Evolutionary conservation across 176 grass and related monocot genomes (phyloP).

Genomic region (Eleusine indica): DNA sequence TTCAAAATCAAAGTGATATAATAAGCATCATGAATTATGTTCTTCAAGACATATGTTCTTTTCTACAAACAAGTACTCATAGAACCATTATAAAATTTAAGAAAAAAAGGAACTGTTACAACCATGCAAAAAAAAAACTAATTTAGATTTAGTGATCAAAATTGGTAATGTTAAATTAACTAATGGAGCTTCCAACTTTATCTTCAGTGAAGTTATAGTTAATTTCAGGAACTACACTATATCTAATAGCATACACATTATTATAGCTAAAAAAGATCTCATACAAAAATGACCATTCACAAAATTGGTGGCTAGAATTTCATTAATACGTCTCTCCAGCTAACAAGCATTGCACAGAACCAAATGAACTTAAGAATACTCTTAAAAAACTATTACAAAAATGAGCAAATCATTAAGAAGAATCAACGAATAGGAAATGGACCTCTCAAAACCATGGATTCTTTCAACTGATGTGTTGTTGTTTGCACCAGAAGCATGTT

Average conservation of each 20-base stretch:
- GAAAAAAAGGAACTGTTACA: neutral
- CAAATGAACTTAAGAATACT: slow-evolving; percentile 1
- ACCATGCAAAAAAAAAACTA: neutral
- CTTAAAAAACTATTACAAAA: neutral
- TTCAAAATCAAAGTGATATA: slow-evolving; percentile 2
- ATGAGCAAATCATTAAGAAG: neutral
- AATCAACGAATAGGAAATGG: slow-evolving; percentile 32
- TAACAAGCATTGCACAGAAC: neutral
- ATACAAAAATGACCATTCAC: neutral
- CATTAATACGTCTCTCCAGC: slow-evolving; percentile 38
- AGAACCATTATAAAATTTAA: neutral
- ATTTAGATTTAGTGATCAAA: neutral
- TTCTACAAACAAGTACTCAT: neutral
- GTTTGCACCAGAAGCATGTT: slow-evolving; percentile 52
- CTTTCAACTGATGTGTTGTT: slow-evolving; percentile 53
- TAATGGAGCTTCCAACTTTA: neutral
- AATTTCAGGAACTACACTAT: neutral
- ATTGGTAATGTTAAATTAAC: slow-evolving; percentile 7
- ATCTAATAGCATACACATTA: neutral
- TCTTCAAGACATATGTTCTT: neutral
- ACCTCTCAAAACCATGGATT: slow-evolving; percentile 71
- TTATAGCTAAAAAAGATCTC: neutral
- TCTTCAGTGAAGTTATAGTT: neutral
- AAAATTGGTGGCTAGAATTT: slow-evolving; percentile 24
- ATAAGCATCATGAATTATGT: neutral